These are phyloP conservation scores for Haplosporangium sp. DNA, from an alignment of 371 early-diverging fungal species.

Conservation along the genomic window DNA sequence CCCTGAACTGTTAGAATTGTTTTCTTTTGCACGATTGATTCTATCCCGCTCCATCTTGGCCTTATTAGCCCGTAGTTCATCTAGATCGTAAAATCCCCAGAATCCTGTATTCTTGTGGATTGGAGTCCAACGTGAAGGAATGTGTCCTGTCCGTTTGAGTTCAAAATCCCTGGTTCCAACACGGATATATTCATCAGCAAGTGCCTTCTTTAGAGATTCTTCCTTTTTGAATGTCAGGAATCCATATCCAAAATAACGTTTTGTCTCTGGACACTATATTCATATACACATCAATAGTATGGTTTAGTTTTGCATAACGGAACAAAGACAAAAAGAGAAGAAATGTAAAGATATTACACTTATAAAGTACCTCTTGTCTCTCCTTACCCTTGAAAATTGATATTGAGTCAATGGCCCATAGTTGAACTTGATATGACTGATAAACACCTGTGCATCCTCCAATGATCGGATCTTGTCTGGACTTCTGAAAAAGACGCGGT, in stretches of 20 bases:
- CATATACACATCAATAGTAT: neutral
- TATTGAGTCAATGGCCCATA: constrained; percentile 53
- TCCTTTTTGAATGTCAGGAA: constrained; percentile 48
- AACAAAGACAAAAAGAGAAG: neutral
- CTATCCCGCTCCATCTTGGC: neutral
- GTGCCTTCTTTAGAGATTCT: constrained; percentile 33
- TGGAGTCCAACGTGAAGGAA: constrained; percentile 8
- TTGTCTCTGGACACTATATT: constrained; percentile 53
- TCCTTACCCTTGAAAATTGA: constrained; percentile 48
- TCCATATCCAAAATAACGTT: constrained; percentile 50
- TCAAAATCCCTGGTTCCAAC: constrained; percentile 46
- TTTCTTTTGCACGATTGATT: neutral
- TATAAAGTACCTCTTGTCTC: no score
- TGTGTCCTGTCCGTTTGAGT: constrained; percentile 25
- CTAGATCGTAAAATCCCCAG: constrained; percentile 28
- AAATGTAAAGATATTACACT: no score
- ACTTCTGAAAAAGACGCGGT: constrained; percentile 41
- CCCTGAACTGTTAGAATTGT: neutral
- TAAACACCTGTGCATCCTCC: constrained; percentile 54
- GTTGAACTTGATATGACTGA: constrained; percentile 39
- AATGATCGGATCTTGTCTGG: constrained; percentile 49
- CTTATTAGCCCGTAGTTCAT: constrained; percentile 24
- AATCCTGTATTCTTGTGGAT: constrained; percentile 33
- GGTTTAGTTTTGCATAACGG: neutral
- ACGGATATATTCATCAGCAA: constrained; percentile 36